These are phyloP conservation scores for Ilex paraguariensis DNA, from an alignment of 305 asterid genomes.

Conservation along the genomic window DNA sequence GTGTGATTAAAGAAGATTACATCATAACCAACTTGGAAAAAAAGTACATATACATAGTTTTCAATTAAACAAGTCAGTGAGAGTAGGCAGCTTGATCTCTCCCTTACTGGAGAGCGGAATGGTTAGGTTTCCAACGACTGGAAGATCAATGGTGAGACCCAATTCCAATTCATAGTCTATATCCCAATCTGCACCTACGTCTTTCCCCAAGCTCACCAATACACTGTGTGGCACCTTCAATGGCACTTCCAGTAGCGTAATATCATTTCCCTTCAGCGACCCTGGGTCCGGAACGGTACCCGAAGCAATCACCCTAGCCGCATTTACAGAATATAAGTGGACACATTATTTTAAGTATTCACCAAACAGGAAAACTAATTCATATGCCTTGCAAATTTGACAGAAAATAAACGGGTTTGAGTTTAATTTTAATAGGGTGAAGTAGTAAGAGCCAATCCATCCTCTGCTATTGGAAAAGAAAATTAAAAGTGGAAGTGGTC, in stretches of 20 bases:
- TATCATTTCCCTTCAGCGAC: slow-evolving; percentile 53
- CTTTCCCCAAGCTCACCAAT: slow-evolving; percentile 53
- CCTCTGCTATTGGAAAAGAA: too few relatives aligned
- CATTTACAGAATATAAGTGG: not conserved
- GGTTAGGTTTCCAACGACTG: slow-evolving; percentile 54
- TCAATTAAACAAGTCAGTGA: slow-evolving; percentile 31
- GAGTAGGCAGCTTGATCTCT: slow-evolving; percentile 71
- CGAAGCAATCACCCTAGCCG: slow-evolving; percentile 37
- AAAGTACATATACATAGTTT: too few relatives aligned
- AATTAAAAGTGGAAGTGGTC: too few relatives aligned
- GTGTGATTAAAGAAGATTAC: too few relatives aligned
- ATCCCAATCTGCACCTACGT: slow-evolving; percentile 72
- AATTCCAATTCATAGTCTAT: slow-evolving; percentile 52
- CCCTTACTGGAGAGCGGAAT: slow-evolving; percentile 63
- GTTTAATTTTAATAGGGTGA: too few relatives aligned
- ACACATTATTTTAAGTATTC: not conserved
- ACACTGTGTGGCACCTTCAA: slow-evolving; percentile 63
- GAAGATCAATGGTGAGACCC: slow-evolving; percentile 56
- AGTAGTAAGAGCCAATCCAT: too few relatives aligned
- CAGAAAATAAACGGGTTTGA: not conserved
- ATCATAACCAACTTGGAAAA: too few relatives aligned
- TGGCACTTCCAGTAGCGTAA: slow-evolving; percentile 48
- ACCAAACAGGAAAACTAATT: not conserved
- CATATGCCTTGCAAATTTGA: too few relatives aligned
- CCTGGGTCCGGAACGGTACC: slow-evolving; percentile 80